Evolutionary conservation across 768 basidiomycete species (phyloP), one percentile per base, ranked within the genome.

Genomic region (Tricholoma sp.): DNA sequence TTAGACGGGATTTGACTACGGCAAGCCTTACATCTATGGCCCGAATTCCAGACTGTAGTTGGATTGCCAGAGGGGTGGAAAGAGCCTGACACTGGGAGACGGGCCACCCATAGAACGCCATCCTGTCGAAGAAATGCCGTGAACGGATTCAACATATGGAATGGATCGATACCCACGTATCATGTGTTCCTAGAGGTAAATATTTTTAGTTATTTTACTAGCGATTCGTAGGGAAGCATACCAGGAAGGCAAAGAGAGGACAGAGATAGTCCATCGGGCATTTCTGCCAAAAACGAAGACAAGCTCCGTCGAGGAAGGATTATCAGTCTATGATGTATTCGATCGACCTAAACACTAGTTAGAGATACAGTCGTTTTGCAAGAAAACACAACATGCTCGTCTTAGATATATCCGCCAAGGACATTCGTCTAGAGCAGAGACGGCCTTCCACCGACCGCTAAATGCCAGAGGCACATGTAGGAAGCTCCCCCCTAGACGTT

Each of bases 101-200:
- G 0, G 89, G 89, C 85, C 88, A 91, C 12, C 89, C 89, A 62
- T 92, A 87, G 60, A 91, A 83, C 8, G 91, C 86, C 84, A 93
- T 86, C 4, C 87, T 89, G 27, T 31, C n/a, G 27, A 66, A 57
- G 19, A 18, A 6, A 41, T 29, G 10, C 31, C 37, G 32, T 58
- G 49, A 49, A 63, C 29, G 1, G 16, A 50, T 22, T 18, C 7
- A 18, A 31, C 0, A 2, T 31, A 31, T 31, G 29, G n/a, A 31
- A 31, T 32, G 32, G 41, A 32, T 6, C 31, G 19, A 52, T 22
- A 76, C 81, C 57, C 70, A 84, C 85, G 85, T 84, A 65, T 89
- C 85, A 63, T 89, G 87, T 0, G 86, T 88, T 31, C 84, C 84
- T 82, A 51, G 12, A 47, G 19, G 54, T 52, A 21, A 22, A 53